Base-by-base conservation (phyloP, 2,329 filamentous ascomycete genomes). In the Coniochaeta sp. region DNA sequence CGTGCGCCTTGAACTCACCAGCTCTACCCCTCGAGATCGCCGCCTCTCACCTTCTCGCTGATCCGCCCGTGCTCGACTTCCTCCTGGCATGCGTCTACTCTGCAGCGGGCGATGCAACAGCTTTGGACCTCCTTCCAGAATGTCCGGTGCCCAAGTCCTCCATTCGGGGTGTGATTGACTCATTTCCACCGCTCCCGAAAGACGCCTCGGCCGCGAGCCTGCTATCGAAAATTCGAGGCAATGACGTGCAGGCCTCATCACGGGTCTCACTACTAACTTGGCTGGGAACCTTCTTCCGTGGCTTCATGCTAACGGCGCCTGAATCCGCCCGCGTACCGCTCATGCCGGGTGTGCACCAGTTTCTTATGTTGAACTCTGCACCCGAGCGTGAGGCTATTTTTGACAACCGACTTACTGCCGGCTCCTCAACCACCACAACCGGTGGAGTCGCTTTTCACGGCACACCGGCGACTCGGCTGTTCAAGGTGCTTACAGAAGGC, bases 51-150 rank as follows among this genome's bases (percentile, higher is more conserved):
- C 59, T 68, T 14, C 58, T 67, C 26, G 50, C 60, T n/a, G 66
- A 69, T 16, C 64, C 65, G 3, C 59, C 61, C 1, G 63, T 64
- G 2, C 61, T 69, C 16, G 66, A 69, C 58, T 62, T 69, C 22
- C 50, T 69, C 19, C 60, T 69, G 9, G n/a, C 58, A 5, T 67
- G 63, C 34, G 33, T 67, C 33, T 64, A 64, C 24, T 58, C 65
- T 4, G 64, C 64, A 0, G 62, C 66, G 19, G 50, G 22, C 17
- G 62, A 64, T 34, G 57, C 26, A 1, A 44, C 59, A 1, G 56
- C 31, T 5, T 40, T 65, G 19, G 58, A 63, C 58, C 62, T 67
- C 34, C 47, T 67, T 33, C 44, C 59, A 6, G 61, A 62, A 50
- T 64, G 63, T 31, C 65, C 66, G 12, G 58, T 64, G 12, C 40